Conservation (phyloP, 305 asterid species). For the Nicotiana rustica region DNA sequence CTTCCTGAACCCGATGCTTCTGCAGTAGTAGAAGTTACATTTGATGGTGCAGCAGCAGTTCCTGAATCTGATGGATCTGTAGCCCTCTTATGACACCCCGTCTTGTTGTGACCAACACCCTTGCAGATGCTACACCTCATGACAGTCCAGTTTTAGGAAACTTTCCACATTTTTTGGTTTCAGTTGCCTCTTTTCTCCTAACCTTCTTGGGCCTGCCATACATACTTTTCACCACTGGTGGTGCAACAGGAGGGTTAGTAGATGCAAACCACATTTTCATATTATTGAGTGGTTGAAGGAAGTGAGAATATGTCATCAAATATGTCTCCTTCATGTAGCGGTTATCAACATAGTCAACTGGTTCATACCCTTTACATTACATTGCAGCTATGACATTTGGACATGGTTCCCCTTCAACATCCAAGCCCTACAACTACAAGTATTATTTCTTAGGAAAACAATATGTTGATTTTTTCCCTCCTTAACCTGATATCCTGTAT, state of each 20-base stretch:
- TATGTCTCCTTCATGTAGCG: not conserved
- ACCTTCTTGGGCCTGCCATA: not conserved
- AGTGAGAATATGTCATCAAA: not conserved
- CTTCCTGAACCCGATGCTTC: not conserved
- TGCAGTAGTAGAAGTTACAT: not conserved
- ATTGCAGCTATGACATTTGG: not conserved
- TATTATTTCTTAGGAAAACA: not conserved
- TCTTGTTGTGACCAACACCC: not conserved
- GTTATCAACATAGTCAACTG: not conserved
- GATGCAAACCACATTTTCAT: not conserved
- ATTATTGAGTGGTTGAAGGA: not conserved
- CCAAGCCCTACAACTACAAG: not conserved
- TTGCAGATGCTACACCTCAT: not conserved
- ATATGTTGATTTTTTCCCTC: not conserved
- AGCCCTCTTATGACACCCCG: not conserved
- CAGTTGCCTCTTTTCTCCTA: not conserved
- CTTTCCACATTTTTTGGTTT: not conserved
- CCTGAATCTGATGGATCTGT: too few relatives aligned
- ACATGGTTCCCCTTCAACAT: not conserved
- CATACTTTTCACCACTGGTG: not conserved
- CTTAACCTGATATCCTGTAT: not conserved
- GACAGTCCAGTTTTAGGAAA: not conserved
- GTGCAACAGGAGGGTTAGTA: not conserved
- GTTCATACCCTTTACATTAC: not conserved
- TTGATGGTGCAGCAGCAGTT: not conserved